Conservation (phyloP, 1,284 basidiomycete genomes). For the Leccinum brunneo-olivaceum region DNA sequence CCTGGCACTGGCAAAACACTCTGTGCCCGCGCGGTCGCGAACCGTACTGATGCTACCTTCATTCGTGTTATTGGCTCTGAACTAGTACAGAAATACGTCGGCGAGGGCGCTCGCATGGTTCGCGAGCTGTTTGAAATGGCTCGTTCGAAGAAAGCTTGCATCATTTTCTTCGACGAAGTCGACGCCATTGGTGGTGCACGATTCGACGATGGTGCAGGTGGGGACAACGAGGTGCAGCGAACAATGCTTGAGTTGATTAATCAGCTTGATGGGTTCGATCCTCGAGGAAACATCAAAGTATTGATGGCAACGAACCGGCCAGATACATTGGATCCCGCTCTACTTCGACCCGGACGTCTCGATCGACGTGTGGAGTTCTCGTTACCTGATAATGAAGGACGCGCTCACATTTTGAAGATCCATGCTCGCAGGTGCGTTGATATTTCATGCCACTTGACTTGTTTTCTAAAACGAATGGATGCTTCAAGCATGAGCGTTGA, state of each 20-base stretch:
- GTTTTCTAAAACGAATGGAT: constrained; percentile 2
- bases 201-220: constrained; percentile 97
- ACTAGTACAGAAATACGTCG: constrained; percentile 98
- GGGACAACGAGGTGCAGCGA: constrained; percentile 98
- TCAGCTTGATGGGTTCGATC: constrained; percentile 98
- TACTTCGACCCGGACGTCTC: constrained; percentile 92
- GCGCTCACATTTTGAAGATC: constrained; percentile 94
- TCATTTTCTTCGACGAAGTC: constrained; percentile 99
- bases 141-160: constrained; percentile 96
- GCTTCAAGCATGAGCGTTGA: constrained; percentile 88
- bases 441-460: constrained; percentile 1
- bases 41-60: constrained; percentile 98
- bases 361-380: constrained; percentile 96
- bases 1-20: constrained; percentile 99
- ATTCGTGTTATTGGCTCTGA: constrained; percentile 99
- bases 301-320: constrained; percentile 99
- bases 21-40: constrained; percentile 96
- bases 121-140: constrained; percentile 99
- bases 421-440: constrained; percentile 76
- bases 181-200: constrained; percentile 98
- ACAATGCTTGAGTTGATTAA: constrained; percentile 99
- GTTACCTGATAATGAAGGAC: constrained; percentile 91
- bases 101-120: constrained; percentile 98
- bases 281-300: constrained; percentile 98
- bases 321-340: constrained; percentile 95